Conservation (phyloP, 108 stramenopile species). For the Pseudonitzschia multiseries region DNA sequence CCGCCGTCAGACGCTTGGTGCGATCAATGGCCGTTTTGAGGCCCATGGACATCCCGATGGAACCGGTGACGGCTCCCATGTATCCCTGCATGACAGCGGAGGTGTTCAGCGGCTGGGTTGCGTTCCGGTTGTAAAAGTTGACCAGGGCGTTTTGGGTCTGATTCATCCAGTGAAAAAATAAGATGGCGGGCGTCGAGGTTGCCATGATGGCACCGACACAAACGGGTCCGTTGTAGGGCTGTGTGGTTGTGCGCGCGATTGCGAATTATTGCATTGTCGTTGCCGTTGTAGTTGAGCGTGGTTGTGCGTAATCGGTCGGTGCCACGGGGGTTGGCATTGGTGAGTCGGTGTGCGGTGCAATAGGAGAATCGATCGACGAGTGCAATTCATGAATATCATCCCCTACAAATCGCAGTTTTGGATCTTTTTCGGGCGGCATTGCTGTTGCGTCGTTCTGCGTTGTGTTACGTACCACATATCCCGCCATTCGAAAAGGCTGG, state of each 20-base stretch:
- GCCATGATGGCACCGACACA: constrained; percentile 66
- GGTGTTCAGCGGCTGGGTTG: not conserved
- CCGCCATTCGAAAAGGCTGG: constrained; percentile 78
- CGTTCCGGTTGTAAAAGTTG: constrained; percentile 50
- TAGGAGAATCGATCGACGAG: too few relatives aligned
- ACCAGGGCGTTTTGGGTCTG: constrained; percentile 89
- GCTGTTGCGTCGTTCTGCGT: too few relatives aligned
- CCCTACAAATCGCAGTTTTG: too few relatives aligned
- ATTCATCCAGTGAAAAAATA: constrained; percentile 85
- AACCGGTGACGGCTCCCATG: not conserved
- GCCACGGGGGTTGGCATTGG: too few relatives aligned
- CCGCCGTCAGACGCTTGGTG: not conserved
- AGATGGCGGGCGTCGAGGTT: constrained; percentile 47
- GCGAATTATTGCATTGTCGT: not conserved
- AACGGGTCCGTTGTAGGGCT: constrained; percentile 77
- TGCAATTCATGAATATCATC: too few relatives aligned
- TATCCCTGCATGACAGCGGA: not conserved
- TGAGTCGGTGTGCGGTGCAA: too few relatives aligned
- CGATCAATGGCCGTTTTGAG: not conserved
- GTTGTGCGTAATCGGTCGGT: not conserved
- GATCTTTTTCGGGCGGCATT: too few relatives aligned
- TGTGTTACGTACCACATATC: constrained; percentile 46
- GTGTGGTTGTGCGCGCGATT: too few relatives aligned
- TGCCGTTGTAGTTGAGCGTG: too few relatives aligned
- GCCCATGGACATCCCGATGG: not conserved